Conservation (phyloP, 1,284 basidiomycete genomes). For the Afroboletus lepidellus region DNA sequence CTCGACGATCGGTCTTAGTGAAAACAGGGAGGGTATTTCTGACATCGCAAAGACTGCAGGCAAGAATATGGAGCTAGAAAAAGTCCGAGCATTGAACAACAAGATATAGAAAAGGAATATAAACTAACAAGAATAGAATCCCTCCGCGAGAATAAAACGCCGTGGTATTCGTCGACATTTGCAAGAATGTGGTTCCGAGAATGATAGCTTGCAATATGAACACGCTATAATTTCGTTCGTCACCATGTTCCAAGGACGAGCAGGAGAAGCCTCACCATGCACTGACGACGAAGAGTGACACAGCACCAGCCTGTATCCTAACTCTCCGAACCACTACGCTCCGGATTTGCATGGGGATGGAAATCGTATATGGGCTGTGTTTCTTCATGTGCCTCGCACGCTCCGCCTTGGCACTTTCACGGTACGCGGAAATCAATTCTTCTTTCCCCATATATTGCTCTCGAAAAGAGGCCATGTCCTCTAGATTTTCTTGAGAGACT, state of each 20-base stretch:
- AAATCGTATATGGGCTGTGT: slow-evolving; percentile 48
- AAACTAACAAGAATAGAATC: slow-evolving; percentile 63
- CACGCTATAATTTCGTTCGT: slow-evolving; percentile 24
- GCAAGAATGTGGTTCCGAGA: slow-evolving; percentile 75
- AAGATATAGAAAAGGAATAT: background rate
- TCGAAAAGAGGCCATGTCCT: slow-evolving; percentile 39
- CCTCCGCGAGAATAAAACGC: slow-evolving; percentile 83
- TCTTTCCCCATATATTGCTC: slow-evolving; percentile 38
- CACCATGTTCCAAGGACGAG: slow-evolving; percentile 27
- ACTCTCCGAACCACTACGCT: slow-evolving; percentile 63
- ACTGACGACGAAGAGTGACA: slow-evolving; percentile 40
- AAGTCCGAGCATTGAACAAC: background rate
- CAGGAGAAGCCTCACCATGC: slow-evolving; percentile 29
- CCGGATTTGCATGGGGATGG: slow-evolving; percentile 59
- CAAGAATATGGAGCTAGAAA: slow-evolving; percentile 31
- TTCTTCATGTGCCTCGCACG: slow-evolving; percentile 43
- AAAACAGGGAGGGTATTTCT: slow-evolving; percentile 48
- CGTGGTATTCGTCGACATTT: slow-evolving; percentile 56
- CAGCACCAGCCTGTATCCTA: slow-evolving; percentile 67
- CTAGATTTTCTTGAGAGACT: slow-evolving; percentile 29
- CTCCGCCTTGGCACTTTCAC: slow-evolving; percentile 50
- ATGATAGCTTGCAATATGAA: slow-evolving; percentile 70
- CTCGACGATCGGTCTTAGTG: slow-evolving; percentile 58
- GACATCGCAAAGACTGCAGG: slow-evolving; percentile 31
- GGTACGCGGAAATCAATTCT: slow-evolving; percentile 42